Evolutionary conservation across 2,329 filamentous ascomycete species (phyloP).

Genomic region (Alternaria panax): DNA sequence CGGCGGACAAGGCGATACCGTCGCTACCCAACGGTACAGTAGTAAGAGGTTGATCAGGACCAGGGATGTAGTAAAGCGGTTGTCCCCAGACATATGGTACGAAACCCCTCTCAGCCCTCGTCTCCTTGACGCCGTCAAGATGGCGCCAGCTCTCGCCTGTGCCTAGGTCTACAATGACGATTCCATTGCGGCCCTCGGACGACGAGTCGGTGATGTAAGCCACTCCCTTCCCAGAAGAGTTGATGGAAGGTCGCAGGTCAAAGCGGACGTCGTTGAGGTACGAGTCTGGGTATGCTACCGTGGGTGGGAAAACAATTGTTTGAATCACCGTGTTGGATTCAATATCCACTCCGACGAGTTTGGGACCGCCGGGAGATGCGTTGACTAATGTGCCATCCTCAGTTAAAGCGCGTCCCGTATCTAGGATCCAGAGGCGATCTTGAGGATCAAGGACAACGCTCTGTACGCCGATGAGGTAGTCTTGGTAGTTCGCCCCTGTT

Average conservation of each 20-base stretch:
- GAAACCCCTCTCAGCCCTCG: slow-evolving; percentile 56
- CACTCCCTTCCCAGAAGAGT: slow-evolving; percentile 54
- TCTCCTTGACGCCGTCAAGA: slow-evolving; percentile 53
- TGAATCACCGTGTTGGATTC: slow-evolving; percentile 56
- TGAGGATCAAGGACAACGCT: slow-evolving; percentile 60
- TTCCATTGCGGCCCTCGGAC: slow-evolving; percentile 57
- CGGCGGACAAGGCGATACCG: slow-evolving; percentile 60
- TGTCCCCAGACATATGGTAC: slow-evolving; percentile 59
- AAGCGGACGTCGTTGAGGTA: slow-evolving; percentile 65
- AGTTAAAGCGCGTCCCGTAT: slow-evolving; percentile 58
- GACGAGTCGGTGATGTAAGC: slow-evolving; percentile 63
- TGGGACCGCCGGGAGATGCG: slow-evolving; percentile 58
- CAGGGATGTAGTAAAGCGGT: slow-evolving; percentile 54
- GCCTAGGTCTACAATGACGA: slow-evolving; percentile 60
- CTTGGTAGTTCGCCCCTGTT: slow-evolving; percentile 56
- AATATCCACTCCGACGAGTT: slow-evolving; percentile 59
- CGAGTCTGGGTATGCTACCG: slow-evolving; percentile 57
- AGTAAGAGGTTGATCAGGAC: slow-evolving; percentile 45
- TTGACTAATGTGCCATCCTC: slow-evolving; percentile 55
- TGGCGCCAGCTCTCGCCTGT: slow-evolving; percentile 60
- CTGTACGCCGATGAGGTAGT: slow-evolving; percentile 61
- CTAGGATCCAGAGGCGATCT: slow-evolving; percentile 62
- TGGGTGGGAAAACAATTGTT: slow-evolving; percentile 60
- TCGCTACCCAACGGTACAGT: slow-evolving; percentile 58
- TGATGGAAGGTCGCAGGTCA: slow-evolving; percentile 56